These are phyloP conservation scores for Botrytis sinoallii DNA, from an alignment of 2,329 filamentous ascomycete species.

Conservation along the genomic window DNA sequence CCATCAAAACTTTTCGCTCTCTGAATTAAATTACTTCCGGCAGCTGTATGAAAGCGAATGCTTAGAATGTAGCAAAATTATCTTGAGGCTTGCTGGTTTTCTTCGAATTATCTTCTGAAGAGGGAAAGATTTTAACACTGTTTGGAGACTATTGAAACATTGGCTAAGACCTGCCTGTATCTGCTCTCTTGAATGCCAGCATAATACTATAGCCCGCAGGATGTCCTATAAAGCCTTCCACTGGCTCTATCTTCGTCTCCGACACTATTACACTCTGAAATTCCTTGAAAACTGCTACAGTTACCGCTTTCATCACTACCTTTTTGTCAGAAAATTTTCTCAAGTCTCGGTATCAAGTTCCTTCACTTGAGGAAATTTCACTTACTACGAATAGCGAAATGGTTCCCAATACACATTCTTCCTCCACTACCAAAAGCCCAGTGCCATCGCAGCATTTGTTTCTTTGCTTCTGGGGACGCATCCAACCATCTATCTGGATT, in stretches of 20 bases:
- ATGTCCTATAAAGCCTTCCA: constrained; percentile 40
- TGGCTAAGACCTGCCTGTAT: background rate
- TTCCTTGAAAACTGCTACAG: constrained; percentile 66
- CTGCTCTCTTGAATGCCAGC: background rate
- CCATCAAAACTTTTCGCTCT: no score
- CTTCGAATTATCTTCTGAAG: background rate
- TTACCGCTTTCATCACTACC: constrained; percentile 66
- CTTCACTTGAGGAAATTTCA: background rate
- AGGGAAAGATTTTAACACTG: background rate
- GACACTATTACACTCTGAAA: constrained; percentile 57
- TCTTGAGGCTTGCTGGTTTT: background rate
- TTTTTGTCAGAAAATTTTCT: constrained; percentile 18
- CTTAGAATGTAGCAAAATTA: no score
- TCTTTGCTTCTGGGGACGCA: constrained; percentile 36
- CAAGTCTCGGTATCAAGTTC: background rate
- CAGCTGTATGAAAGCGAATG: background rate
- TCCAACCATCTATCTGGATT: constrained; percentile 45
- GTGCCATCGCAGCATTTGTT: constrained; percentile 51
- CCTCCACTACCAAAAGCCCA: constrained; percentile 66
- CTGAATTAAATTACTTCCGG: no score
- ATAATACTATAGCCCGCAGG: background rate
- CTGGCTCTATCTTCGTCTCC: constrained; percentile 59
- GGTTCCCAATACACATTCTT: constrained; percentile 63
- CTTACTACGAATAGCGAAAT: constrained; percentile 57
- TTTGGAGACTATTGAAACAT: background rate